Conservation (phyloP, 176 grass and related monocot species). For the Raddia guianensis region DNA sequence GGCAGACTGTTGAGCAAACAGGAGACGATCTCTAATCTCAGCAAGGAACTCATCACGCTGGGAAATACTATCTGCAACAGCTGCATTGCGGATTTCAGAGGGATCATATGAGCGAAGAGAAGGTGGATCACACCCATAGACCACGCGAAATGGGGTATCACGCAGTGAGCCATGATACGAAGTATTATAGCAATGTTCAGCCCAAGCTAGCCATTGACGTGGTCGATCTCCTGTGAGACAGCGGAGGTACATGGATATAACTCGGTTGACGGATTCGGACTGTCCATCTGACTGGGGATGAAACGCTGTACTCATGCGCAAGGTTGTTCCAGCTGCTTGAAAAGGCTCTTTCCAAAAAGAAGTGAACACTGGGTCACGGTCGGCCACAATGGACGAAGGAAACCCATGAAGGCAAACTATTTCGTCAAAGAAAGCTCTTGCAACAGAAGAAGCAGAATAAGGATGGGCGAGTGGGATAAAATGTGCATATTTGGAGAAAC, state of each 20-base stretch:
- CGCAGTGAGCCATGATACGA: background rate
- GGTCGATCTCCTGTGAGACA: background rate
- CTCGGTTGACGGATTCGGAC: background rate
- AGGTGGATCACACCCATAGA: fast-evolving
- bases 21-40: too few relatives aligned
- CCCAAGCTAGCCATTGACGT: background rate
- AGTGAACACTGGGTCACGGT: background rate
- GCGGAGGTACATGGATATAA: background rate
- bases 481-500: background rate
- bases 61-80: too few relatives aligned
- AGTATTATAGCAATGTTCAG: background rate
- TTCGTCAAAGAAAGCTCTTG: background rate
- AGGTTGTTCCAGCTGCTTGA: fast-evolving
- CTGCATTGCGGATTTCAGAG: too few relatives aligned
- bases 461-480: background rate
- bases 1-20: too few relatives aligned
- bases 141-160: fast-evolving
- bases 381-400: background rate
- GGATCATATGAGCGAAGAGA: background rate
- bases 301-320: fast-evolving
- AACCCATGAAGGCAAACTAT: background rate
- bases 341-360: background rate
- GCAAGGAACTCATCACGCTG: too few relatives aligned
- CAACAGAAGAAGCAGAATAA: background rate
- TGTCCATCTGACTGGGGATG: background rate